Evolutionary conservation across 73 alveolate species (phyloP), one percentile per base, ranked within the genome.

Genomic region (Strombidium stylifer): DNA sequence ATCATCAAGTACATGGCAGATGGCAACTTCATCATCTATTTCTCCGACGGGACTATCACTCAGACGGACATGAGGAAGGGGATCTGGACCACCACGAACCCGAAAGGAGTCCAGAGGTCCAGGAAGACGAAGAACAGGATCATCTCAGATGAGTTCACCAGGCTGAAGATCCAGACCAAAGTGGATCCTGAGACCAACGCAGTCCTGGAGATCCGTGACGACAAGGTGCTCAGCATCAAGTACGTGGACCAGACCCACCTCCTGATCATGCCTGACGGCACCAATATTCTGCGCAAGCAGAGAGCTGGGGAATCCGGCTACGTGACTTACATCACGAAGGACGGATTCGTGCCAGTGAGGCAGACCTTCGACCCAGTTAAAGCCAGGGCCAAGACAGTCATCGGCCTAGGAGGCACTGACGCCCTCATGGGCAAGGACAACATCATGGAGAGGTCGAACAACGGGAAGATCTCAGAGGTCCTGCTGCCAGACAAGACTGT

Each of bases 371-470:
- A 92, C 58, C 90, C 90, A 34, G 95, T 92, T 6, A 92, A 92
- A 61, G 92, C 89, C 30, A 80, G 98, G 59, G 91, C 95, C 6
- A 66, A 92, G 46, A 85, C 98, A 19, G 80, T 90, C 24, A 88
- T 92, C 44, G 98, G 96, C 7, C 79, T 91, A 11, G 98, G 98
- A 5, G 88, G 96, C 37, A 82, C 97, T 0, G 96, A 92, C 62
- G 94, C 98, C 15, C 76, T 91, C 50, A 81, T 92, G 83, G 98
- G 98, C 1, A 48, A 81, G 41, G 97, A 85, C 48, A 77, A 81
- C 72, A 81, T 92, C 36, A 85, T 92, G 94, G 89, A 84, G 65
- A 78, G 98, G 61, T 47, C 95, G n/a, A 65, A 80, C 69, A 88
- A 88, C 62, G 98, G 98, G 0, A 64, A 81, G 45, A 61, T 92